phyloP scores from a whole-genome alignment of 176 grass and related monocot genomes.

The Oryza meridionalis region DNA sequence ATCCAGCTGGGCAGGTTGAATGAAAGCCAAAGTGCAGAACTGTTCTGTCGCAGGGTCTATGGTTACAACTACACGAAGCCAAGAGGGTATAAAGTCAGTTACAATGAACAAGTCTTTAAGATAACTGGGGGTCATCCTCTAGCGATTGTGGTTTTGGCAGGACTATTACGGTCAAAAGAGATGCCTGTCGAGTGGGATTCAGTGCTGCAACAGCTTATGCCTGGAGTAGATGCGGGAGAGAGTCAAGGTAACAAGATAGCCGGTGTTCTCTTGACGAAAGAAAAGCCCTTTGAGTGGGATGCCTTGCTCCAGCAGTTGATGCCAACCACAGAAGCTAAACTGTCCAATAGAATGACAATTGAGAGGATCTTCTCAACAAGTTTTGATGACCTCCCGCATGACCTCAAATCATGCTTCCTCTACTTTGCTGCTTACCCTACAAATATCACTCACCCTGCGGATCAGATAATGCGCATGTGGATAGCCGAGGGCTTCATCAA shows the following conservation, averaged over 20 bases:
- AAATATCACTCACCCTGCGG: neutral
- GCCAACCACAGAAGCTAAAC: neutral
- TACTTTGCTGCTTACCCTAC: neutral
- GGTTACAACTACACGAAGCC: too few species aligned
- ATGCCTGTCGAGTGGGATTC: too few species aligned
- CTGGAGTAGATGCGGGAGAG: too few species aligned
- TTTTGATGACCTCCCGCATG: slow-evolving; percentile 26
- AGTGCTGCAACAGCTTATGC: too few species aligned
- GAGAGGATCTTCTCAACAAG: slow-evolving; percentile 28
- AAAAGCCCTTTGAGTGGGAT: slow-evolving; percentile 7
- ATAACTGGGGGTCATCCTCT: slow-evolving; percentile 32
- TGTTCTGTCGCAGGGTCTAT: slow-evolving; percentile 24
- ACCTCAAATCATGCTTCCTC: slow-evolving; percentile 34
- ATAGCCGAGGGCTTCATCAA: slow-evolving; percentile 33
- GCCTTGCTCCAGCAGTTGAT: slow-evolving; percentile 15
- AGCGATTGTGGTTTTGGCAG: slow-evolving; percentile 27
- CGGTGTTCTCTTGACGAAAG: too few species aligned
- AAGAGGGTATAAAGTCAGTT: neutral
- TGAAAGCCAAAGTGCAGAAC: neutral
- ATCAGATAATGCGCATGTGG: slow-evolving; percentile 14
- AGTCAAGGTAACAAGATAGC: too few species aligned
- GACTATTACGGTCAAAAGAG: slow-evolving; percentile 28
- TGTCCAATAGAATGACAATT: neutral
- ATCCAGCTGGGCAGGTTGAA: neutral
- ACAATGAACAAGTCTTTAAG: neutral